Evolutionary conservation across 257 asterid species (phyloP).

Genomic region (Gentiana dahurica): DNA sequence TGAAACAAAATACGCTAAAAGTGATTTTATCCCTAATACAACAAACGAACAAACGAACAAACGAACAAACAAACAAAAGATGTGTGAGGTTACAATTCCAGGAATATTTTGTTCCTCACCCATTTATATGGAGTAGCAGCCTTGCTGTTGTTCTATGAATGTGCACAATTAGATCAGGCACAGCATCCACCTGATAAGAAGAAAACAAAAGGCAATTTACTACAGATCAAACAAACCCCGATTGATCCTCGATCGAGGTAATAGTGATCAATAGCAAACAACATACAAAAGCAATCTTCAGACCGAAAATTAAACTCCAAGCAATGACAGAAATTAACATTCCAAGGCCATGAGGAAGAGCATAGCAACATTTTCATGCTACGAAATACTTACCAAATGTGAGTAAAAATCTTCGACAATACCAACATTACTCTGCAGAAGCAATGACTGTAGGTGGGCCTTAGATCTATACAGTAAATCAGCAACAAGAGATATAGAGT

Average conservation of each 20-base stretch:
- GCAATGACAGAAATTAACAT: too few relatives aligned
- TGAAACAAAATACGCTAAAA: too few relatives aligned
- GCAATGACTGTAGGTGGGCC: slow-evolving; percentile 82
- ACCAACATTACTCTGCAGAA: slow-evolving; percentile 69
- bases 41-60: too few relatives aligned
- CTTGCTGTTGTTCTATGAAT: slow-evolving; percentile 89
- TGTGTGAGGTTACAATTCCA: background rate
- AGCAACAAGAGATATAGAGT: slow-evolving; percentile 82
- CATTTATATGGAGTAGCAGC: slow-evolving; percentile 73
- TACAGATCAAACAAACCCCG: background rate
- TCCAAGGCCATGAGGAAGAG: background rate
- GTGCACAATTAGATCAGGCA: slow-evolving; percentile 76
- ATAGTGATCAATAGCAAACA: background rate
- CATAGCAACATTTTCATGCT: background rate
- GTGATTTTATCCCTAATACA: too few relatives aligned
- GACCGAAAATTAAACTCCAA: too few relatives aligned
- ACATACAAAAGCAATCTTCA: too few relatives aligned
- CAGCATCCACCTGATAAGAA: slow-evolving; percentile 76
- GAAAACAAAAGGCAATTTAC: slow-evolving; percentile 7
- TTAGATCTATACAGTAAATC: slow-evolving; percentile 87
- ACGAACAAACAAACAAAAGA: too few relatives aligned
- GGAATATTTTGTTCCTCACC: slow-evolving; percentile 42
- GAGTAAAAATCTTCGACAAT: slow-evolving; percentile 78
- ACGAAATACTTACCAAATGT: slow-evolving; percentile 52
- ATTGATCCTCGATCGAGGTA: background rate